Evolutionary conservation across 129 eudicot species (phyloP).

Genomic region (Ambrosia trifida): DNA sequence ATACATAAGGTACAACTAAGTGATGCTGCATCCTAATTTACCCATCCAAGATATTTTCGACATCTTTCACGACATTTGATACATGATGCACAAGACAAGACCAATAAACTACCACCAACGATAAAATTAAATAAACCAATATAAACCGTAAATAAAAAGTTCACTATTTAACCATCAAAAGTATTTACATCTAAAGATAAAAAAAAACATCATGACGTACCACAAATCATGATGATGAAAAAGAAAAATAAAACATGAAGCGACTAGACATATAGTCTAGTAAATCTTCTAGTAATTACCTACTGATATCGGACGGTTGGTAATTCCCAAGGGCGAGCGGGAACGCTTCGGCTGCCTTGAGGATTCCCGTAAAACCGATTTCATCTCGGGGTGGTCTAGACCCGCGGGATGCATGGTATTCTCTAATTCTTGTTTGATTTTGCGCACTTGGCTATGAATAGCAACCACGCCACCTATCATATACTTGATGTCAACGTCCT

Average conservation of each 20-base stretch:
- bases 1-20: constrained; percentile 13
- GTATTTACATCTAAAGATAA: constrained; percentile 28
- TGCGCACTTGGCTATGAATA: constrained; percentile 60
- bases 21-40: not conserved
- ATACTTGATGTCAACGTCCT: constrained; percentile 25
- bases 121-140: not conserved
- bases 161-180: constrained; percentile 29
- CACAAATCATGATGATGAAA: not conserved
- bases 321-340: constrained; percentile 61
- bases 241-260: not conserved
- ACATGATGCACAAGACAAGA: constrained; percentile 2
- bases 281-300: constrained; percentile 32
- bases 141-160: not conserved
- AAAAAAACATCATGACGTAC: constrained; percentile 24
- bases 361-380: constrained; percentile 37
- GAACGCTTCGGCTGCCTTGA: constrained; percentile 49
- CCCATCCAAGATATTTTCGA: constrained; percentile 22
- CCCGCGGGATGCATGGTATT: constrained; percentile 43
- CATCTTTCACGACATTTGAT: not conserved
- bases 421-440: constrained; percentile 62
- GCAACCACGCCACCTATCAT: constrained; percentile 37
- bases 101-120: not conserved
- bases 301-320: constrained; percentile 44
- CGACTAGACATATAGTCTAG: not conserved
- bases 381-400: constrained; percentile 35